Evolutionary conservation across 2,329 filamentous ascomycete species (phyloP), one percentile per base, ranked within the genome.

Genomic region (Colletotrichum limetticola): DNA sequence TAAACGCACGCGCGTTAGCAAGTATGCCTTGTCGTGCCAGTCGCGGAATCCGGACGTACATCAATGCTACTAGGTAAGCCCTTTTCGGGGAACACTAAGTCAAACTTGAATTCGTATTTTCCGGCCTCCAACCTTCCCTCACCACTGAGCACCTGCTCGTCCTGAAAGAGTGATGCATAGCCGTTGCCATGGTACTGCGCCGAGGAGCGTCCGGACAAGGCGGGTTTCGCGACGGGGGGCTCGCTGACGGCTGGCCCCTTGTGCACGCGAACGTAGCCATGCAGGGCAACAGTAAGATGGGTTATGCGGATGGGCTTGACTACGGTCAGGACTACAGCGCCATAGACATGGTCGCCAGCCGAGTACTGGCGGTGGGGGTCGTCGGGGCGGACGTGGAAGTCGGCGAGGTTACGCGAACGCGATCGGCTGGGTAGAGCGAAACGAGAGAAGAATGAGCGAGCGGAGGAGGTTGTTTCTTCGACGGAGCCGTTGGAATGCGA

Each of bases 31-130:
- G 57, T 30, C 58, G 42, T 32, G 30, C 46, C 11, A 57, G 61
- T n/a, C 46, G 11, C 14, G 56, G 35, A 55, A 62, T 77, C 56
- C 76, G 73, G 56, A 86, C 94, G 80, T 89, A 98, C 96, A 84
- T 97, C 95, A 79, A 99, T 96, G 81, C 96, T 98, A 83, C 94
- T 98, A n/a, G 94, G 94, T 71, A 97, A 83, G 5, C 89, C 89
- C 77, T 91, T 89, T 62, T 88, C 85, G 2, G 93, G 92, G 76
- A 95, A 94, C 69, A 92, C 85, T 74, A 94, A 83, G 78, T 94
- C 91, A 77, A 94, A 95, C 73, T 93, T 91, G 81, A 97, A 97
- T 81, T 95, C 91, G 79, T 95, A 96, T 76, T 90, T 89, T 52
- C 93, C 93, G 59, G 93, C 88, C 64, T 93, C 91, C 46, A 97